Evolutionary conservation across 257 asterid species (phyloP), one percentile per base, ranked within the genome.

Genomic region (Capsicum rhomboideum): DNA sequence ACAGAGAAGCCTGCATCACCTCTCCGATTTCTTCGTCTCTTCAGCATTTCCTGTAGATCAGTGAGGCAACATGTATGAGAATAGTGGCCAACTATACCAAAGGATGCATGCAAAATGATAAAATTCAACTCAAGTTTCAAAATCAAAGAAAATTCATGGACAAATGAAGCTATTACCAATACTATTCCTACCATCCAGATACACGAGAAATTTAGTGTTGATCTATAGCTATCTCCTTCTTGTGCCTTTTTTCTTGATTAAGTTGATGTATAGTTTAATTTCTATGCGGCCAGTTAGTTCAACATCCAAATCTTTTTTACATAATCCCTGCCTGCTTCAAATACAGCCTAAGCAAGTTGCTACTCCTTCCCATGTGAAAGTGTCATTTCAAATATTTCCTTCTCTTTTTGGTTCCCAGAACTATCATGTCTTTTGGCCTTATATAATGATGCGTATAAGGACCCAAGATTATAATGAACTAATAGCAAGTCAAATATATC

Each of bases 1-100:
- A 87, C 37, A 80, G 93, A 87, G 83, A 90, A 89, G 34, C 91
- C 86, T 21, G 88, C 54, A 21, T 86, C 88, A 12, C 86, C 28
- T 50, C 82, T 87, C 84, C 83, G 63, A 44, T 66, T 87, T 86
- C 79, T 90, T 71, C 90, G 82, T 83, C 84, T 84, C 85, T 82
- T 87, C 87, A 90, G 82, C 54, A 86, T 10, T 23, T 89, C 91
- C 91, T 90, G 87, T 72, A 84, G 61, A 31, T 56, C 83, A 44
- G 83, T 20, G 53, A 68, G 74, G 44, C 52, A 28, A 50, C 61
- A 67, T 26, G 18, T 29, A 71, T 50, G 83, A 55, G 49, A 79
- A 56, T 14, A 10, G 49, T 13, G 18, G 55, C 29, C 16, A 54
- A n/a, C 50, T 82, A 34, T 23, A 82, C 20, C 20, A 9, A 46